Evolutionary conservation across 495 filamentous ascomycete species (phyloP).

Genomic region (Penicillium turbatum): DNA sequence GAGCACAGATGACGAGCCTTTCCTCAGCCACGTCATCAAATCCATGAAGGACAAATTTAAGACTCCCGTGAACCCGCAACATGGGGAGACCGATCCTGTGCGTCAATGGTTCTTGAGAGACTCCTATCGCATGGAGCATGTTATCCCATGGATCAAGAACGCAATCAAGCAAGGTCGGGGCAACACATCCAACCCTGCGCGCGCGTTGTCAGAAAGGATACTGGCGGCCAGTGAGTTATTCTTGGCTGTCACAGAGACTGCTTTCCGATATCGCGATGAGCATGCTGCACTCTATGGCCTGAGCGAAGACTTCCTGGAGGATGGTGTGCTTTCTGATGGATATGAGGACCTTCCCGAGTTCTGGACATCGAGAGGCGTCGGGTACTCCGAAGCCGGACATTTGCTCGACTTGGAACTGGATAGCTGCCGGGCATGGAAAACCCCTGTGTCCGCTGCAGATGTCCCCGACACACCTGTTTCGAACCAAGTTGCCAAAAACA

Average conservation of each 20-base stretch:
- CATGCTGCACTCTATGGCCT: conserved; percentile 69
- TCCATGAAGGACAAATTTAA: conserved; percentile 67
- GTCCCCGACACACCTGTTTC: conserved; percentile 33
- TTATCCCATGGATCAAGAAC: conserved; percentile 71
- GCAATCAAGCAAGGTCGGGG: conserved; percentile 58
- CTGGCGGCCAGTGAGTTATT: conserved; percentile 78
- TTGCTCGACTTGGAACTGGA: conserved; percentile 44
- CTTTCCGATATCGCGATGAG: conserved; percentile 65
- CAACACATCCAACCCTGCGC: conserved; percentile 26
- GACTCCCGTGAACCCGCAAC: conserved; percentile 47
- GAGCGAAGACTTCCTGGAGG: conserved; percentile 53
- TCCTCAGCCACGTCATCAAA: conserved; percentile 64
- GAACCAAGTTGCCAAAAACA: conserved; percentile 48
- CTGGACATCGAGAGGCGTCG: conserved; percentile 63
- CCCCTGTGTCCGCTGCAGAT: conserved; percentile 29
- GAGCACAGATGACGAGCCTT: conserved; percentile 43
- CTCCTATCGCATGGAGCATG: conserved; percentile 64
- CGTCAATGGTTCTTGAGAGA: conserved; percentile 81
- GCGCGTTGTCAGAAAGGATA: conserved; percentile 50
- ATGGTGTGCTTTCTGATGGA: conserved; percentile 59
- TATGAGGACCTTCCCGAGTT: conserved; percentile 67
- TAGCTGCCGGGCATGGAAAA: conserved; percentile 39
- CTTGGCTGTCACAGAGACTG: conserved; percentile 63
- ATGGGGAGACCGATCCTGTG: conserved; percentile 64
- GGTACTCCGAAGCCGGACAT: conserved; percentile 49